Evolutionary conservation across 2,329 filamentous ascomycete species (phyloP).

Genomic region (Apiospora pterosperma): DNA sequence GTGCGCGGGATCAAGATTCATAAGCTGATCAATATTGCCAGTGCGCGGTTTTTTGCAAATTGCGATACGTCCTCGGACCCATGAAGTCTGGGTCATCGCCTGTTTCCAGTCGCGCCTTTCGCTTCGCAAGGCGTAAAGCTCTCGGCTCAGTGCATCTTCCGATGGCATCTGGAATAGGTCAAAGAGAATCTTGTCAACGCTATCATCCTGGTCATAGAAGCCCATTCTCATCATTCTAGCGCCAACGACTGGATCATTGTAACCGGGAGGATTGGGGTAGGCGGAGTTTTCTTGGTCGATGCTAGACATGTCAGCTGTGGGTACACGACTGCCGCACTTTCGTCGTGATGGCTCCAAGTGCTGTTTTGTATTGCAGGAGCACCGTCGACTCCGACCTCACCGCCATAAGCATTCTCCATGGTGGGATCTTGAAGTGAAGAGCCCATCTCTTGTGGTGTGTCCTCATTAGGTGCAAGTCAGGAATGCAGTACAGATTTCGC

Average conservation of each 20-base stretch:
- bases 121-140: constrained; percentile 49
- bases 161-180: constrained; percentile 54
- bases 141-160: constrained; percentile 37
- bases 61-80: constrained; percentile 36
- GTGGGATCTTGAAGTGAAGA: constrained; percentile 25
- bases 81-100: constrained; percentile 54
- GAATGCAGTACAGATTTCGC: no score
- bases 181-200: constrained; percentile 55
- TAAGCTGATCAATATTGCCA: constrained; percentile 31
- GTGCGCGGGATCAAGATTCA: constrained; percentile 55
- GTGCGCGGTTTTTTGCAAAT: constrained; percentile 41
- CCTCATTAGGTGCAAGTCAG: no score
- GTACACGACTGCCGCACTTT: constrained; percentile 20
- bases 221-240: constrained; percentile 55
- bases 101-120: constrained; percentile 48
- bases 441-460: constrained; percentile 25
- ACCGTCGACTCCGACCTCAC: constrained; percentile 26
- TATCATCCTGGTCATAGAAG: constrained; percentile 58
- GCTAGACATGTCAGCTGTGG: constrained; percentile 28
- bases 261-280: constrained; percentile 25
- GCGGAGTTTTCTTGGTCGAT: constrained; percentile 22
- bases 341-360: constrained; percentile 1
- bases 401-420: constrained; percentile 28
- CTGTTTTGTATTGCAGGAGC: constrained; percentile 5
- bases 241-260: constrained; percentile 47